Evolutionary conservation across 768 basidiomycete species (phyloP), one percentile per base, ranked within the genome.

Genomic region (Phlebiopsis flavidoalba): DNA sequence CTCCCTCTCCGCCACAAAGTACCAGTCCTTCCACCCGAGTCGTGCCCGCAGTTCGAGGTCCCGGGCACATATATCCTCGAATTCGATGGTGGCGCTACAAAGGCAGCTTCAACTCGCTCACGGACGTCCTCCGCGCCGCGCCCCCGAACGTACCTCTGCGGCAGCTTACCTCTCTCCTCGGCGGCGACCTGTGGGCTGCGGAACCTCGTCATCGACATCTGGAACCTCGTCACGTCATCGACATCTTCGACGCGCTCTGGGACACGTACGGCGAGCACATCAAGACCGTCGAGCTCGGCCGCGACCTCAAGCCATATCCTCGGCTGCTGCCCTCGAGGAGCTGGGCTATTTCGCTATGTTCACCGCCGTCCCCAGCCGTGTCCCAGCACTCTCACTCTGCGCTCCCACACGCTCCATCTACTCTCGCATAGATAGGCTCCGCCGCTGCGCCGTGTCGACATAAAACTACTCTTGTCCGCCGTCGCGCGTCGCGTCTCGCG

Each of bases 51-150:
- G 57, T 71, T 88, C 7, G 78, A 83, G 66, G 81, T 82, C 7
- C 81, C 37, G 19, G 54, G 36, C 54, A 22, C 37, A 2, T 33
- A n/a, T 5, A 58, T 65, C 10, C 69, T 79, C 14, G n/a, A n/a
- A n/a, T n/a, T n/a, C n/a, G 74, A 71, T 89, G 86, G 86, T 88
- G 85, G 84, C 80, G 87, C 66, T 70, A 82, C 64, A 74, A 70
- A 61, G 86, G 86, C 1, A 87, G 87, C 6, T 83, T 88, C 61
- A 88, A 89, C 70, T 84, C 81, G 7, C 73, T 89, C 46, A 66
- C 68, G 2, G 72, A 79, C 55, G 82, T 86, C 61, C 77, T 89
- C 24, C 72, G 69, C 8, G 73, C 71, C n/a, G n/a, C 52, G 70
- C 85, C 3, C 85, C 87, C 7, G 82, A n/a, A n/a, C n/a, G n/a